Percentiles rank a stretch among this genome's conserved stretches.
phyloP scores from a whole-genome alignment of 2,329 filamentous ascomycete genomes.

The Aspergillus viridinutans region DNA sequence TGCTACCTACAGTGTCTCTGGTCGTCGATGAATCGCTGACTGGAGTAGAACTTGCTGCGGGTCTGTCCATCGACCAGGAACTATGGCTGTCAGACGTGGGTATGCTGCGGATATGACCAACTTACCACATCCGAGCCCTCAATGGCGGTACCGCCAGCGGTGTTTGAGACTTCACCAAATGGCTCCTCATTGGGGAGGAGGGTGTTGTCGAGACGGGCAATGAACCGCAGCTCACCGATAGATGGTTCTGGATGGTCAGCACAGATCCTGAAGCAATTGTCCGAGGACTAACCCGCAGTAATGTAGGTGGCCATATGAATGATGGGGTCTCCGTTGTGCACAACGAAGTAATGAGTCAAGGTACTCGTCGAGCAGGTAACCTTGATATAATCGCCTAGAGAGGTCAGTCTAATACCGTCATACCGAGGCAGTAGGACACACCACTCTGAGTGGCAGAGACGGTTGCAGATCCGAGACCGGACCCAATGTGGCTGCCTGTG shows the following conservation, averaged over 20 bases:
- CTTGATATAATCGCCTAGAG: constrained; percentile 51
- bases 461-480: constrained; percentile 55
- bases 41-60: constrained; percentile 66
- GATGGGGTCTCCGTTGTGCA: constrained; percentile 56
- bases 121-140: constrained; percentile 54
- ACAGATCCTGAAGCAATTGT: constrained; percentile 3
- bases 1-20: constrained; percentile 51
- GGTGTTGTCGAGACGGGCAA: constrained; percentile 55
- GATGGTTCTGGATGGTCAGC: constrained; percentile 40
- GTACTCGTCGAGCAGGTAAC: constrained; percentile 57
- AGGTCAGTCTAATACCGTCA: background rate
- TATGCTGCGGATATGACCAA: background rate
- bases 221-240: constrained; percentile 61
- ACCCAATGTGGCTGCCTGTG: constrained; percentile 54
- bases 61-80: constrained; percentile 60
- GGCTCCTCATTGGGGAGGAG: constrained; percentile 52
- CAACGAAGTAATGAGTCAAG: constrained; percentile 62
- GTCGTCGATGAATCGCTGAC: constrained; percentile 66
- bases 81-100: constrained; percentile 5
- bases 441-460: constrained; percentile 47
- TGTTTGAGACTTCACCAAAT: constrained; percentile 54
- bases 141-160: constrained; percentile 49
- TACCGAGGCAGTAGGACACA: constrained; percentile 1
- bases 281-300: constrained; percentile 36
- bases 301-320: constrained; percentile 62